Base-by-base conservation (phyloP, 352 stramenopile species). In the Blastocystis sp. region DNA sequence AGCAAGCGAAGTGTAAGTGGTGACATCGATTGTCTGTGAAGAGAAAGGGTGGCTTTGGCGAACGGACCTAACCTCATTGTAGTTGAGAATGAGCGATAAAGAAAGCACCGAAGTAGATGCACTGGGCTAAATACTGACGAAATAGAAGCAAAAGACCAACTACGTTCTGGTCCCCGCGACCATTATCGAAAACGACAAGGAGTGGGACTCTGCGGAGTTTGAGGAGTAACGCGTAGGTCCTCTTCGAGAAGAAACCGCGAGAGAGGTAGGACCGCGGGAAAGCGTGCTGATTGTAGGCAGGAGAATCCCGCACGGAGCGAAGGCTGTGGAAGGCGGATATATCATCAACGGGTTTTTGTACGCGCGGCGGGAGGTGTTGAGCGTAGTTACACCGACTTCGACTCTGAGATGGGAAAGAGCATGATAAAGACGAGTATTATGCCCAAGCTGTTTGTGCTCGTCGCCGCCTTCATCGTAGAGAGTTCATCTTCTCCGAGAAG, bases 401-500 rank as follows among this genome's bases (percentile, higher is more conserved):
- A 38, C 28, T 68, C 74, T 34, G 60, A 84, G 43, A 19, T 68
- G n/a, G 74, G 74, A 28, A 84, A 70, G 34, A 28, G 40, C 24
- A 84, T 84, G 52, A 57, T 64, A 7, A 66, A 69, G 42, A 68
- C 54, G 19, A 68, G 48, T 19, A 57, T 84, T 11, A 28, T 84
- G 4, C 74, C 74, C 24, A 84, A 84, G 61, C 74, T 84, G 74
- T 84, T 52, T 0, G 57, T 0, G 24, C 9, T 24, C 2, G 0
- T 7, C 6, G 38, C 34, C 2, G 40, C 9, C 0, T 84, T 28
- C 24, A 70, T 14, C 40, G 21, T 69, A 84, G 74, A 24, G 52
- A 84, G 57, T 84, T 84, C 43, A 63, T 84, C 21, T 84, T 84
- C 48, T 84, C 74, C 11, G 74, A 84, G 10, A 84, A 84, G 57